Conservation (phyloP, 257 asterid genomes). For the Osmanthus fragrans region DNA sequence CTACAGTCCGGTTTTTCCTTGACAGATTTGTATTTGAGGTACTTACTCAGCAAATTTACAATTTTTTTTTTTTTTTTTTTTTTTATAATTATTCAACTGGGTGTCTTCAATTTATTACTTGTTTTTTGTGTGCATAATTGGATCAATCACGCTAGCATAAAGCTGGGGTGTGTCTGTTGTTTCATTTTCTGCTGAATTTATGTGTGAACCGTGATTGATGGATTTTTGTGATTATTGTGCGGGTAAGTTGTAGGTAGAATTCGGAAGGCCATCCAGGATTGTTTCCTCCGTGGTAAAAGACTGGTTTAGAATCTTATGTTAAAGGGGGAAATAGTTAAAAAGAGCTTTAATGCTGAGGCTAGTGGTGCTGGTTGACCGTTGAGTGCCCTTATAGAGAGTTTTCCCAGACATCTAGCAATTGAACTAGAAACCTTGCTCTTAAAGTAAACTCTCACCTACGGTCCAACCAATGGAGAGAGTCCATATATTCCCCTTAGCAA, state of each 20-base stretch:
- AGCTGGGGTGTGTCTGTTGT: not conserved
- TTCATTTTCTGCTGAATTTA: constrained; percentile 2
- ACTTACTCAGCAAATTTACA: not conserved
- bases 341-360: not conserved
- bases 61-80: not conserved
- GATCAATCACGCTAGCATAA: not conserved
- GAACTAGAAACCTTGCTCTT: not conserved
- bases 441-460: not conserved
- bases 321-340: not conserved
- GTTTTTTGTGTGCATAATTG: not conserved
- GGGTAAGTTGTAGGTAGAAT: not conserved
- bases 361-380: not conserved
- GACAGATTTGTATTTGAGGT: constrained; percentile 95
- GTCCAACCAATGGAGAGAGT: not conserved
- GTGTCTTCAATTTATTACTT: not conserved
- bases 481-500: not conserved
- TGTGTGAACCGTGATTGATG: not conserved
- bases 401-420: not conserved
- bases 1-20: constrained; percentile 73
- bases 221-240: not conserved
- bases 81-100: not conserved
- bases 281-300: not conserved
- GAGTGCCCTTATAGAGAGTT: not conserved
- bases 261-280: no score
- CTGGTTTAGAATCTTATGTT: not conserved